Conservation (phyloP, 768 basidiomycete species). For the Termitomyces sp. region DNA sequence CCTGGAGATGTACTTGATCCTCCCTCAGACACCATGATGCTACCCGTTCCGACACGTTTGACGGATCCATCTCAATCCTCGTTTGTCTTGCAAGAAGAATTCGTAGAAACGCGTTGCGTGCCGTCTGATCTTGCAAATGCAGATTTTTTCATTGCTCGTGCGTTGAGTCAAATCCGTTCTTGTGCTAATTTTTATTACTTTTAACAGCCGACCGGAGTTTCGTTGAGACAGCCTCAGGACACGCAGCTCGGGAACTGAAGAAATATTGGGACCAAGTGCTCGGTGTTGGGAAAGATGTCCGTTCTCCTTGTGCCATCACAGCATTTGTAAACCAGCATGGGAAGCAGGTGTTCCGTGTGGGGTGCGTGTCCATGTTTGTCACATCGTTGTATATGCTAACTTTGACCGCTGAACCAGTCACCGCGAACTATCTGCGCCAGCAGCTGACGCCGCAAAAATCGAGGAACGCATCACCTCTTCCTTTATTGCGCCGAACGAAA, state of each 20-base stretch:
- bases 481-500: conserved; percentile 27
- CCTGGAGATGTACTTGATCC: neutral
- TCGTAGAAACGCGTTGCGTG: conserved; percentile 34
- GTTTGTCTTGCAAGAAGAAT: conserved; percentile 40
- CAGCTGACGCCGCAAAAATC: conserved; percentile 43
- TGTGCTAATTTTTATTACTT: conserved; percentile 10
- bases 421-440: conserved; percentile 59
- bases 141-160: conserved; percentile 56
- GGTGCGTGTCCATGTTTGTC: conserved; percentile 40
- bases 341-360: conserved; percentile 69
- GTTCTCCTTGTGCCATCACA: conserved; percentile 81
- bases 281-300: conserved; percentile 60
- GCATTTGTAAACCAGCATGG: conserved; percentile 80
- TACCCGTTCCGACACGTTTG: conserved; percentile 36
- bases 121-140: conserved; percentile 48
- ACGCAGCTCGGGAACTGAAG: conserved; percentile 75
- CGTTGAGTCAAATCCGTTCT: conserved; percentile 21
- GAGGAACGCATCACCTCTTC: conserved; percentile 37
- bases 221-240: conserved; percentile 75
- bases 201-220: conserved; percentile 62
- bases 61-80: conserved; percentile 34
- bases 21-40: conserved; percentile 21
- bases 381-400: neutral
- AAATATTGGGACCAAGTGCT: conserved; percentile 63
- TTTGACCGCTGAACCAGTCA: conserved; percentile 31